Evolutionary conservation across 441 rosid species (phyloP).

Genomic region (Adansonia rubrostipa): DNA sequence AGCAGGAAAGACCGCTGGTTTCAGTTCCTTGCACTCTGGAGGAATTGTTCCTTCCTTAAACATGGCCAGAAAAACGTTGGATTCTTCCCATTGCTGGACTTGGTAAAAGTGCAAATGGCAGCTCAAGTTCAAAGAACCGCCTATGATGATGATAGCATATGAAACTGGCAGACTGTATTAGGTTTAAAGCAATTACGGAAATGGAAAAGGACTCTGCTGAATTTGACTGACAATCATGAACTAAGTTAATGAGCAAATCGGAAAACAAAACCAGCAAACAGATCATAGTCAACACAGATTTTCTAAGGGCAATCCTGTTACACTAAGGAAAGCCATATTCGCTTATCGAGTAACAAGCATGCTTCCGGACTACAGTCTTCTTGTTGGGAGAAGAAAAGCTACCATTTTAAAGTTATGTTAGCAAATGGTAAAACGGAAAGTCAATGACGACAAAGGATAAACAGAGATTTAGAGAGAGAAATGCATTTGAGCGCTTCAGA

Average conservation of each 20-base stretch:
- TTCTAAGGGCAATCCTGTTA: not conserved
- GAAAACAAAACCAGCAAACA: not conserved
- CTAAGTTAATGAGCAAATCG: not conserved
- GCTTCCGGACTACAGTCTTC: not conserved
- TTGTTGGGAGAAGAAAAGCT: conserved; percentile 6
- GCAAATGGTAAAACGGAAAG: conserved; percentile 26
- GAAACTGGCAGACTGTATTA: too few relatives aligned
- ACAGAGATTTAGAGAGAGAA: conserved; percentile 2
- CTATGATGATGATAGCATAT: too few relatives aligned
- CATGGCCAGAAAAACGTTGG: too few relatives aligned
- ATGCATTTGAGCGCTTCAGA: conserved; percentile 15
- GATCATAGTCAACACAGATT: not conserved
- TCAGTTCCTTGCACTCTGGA: too few relatives aligned
- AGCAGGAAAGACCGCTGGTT: too few relatives aligned
- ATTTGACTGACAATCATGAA: not conserved
- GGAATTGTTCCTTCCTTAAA: too few relatives aligned
- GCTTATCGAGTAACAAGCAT: not conserved
- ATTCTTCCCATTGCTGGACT: too few relatives aligned
- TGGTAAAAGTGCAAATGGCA: too few relatives aligned
- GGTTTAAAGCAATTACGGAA: too few relatives aligned
- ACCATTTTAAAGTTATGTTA: conserved; percentile 25
- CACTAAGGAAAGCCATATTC: conserved; percentile 1
- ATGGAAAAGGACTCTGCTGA: not conserved
- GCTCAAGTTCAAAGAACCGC: too few relatives aligned
- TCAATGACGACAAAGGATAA: not conserved